These are phyloP conservation scores for Rhizophagus clarus DNA, from an alignment of 192 early-diverging fungal genomes.

Conservation along the genomic window DNA sequence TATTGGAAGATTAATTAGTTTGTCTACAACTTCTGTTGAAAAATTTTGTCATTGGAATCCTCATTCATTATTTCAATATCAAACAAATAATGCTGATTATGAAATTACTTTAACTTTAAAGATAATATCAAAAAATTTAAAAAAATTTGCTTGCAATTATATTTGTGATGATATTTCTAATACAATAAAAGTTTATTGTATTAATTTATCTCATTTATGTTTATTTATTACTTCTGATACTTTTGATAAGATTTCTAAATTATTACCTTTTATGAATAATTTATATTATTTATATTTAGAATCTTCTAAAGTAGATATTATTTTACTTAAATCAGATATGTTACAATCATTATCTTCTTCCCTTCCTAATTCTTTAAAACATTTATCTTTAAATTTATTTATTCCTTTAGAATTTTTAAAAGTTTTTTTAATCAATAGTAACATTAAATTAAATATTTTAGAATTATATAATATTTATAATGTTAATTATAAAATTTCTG, in stretches of 20 bases:
- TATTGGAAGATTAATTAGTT: background rate
- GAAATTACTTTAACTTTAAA: background rate
- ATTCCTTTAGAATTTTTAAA: background rate
- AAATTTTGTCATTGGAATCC: background rate
- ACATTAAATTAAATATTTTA: background rate
- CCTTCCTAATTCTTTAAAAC: background rate
- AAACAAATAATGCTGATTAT: background rate
- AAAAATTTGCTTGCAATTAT: background rate
- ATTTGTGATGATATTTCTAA: background rate
- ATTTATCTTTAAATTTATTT: background rate
- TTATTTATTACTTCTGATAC: background rate
- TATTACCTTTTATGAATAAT: background rate
- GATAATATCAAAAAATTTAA: background rate
- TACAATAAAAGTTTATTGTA: background rate
- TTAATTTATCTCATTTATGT: background rate
- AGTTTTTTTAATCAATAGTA: background rate
- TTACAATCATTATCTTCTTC: background rate
- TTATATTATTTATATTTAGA: background rate
- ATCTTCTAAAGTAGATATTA: background rate
- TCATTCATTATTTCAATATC: background rate
- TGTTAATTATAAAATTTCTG: background rate
- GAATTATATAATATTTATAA: background rate
- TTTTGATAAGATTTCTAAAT: background rate
- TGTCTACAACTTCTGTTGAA: background rate
- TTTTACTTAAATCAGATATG: background rate